phyloP scores from a whole-genome alignment of 257 asterid species.

The Cruciata laevipes region DNA sequence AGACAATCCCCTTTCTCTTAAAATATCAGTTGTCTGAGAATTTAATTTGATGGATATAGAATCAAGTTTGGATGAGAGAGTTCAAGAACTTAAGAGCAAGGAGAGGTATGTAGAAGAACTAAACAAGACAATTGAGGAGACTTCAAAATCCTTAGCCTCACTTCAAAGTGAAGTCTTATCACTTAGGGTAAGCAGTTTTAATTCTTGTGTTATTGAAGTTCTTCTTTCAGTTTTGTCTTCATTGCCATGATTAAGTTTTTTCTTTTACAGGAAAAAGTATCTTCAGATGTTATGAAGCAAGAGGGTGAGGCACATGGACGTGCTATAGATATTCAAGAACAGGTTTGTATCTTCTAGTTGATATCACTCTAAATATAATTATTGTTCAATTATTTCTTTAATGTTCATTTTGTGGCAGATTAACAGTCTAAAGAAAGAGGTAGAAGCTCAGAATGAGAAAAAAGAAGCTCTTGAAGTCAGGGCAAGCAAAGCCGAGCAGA shows the following conservation, averaged over 20 bases:
- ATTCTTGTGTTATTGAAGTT: background rate
- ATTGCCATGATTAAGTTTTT: background rate
- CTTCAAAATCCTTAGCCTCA: conserved; percentile 31
- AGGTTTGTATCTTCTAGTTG: conserved; percentile 24
- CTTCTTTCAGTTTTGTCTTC: background rate
- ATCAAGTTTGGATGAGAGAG: conserved; percentile 25
- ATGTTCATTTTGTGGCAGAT: conserved; percentile 23
- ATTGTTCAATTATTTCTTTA: background rate
- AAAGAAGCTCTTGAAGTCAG: conserved; percentile 25
- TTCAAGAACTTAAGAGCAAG: conserved; percentile 26
- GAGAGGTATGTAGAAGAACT: conserved; percentile 31
- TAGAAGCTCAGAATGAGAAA: conserved; percentile 33
- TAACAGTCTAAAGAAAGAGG: conserved; percentile 30
- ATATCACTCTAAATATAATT: conserved; percentile 1
- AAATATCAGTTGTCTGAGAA: background rate
- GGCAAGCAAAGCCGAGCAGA: conserved; percentile 29
- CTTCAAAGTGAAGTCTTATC: conserved; percentile 28
- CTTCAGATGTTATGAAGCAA: conserved; percentile 23
- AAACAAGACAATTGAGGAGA: conserved; percentile 30
- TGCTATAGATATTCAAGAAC: conserved; percentile 31
- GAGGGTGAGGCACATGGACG: conserved; percentile 28
- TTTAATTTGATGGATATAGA: conserved; percentile 18
- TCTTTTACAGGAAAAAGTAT: conserved; percentile 24
- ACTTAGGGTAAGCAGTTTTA: conserved; percentile 22
- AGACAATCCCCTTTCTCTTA: background rate